Base-by-base conservation (phyloP, 768 basidiomycete species). In the Suillus decipiens region DNA sequence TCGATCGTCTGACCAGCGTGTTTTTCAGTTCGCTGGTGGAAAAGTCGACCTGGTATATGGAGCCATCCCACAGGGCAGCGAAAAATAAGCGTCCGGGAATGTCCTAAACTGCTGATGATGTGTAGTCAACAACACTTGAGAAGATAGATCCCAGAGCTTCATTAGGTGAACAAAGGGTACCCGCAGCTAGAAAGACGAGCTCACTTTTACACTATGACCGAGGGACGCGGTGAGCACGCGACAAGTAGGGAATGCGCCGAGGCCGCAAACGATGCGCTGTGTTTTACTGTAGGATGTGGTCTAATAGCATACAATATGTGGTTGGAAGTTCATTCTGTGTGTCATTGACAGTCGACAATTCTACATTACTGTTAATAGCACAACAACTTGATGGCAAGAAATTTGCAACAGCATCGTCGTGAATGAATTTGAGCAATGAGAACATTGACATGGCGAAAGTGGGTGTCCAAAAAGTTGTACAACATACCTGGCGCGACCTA, bases 401-500 rank as follows among this genome's bases (percentile, higher is more conserved):
- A 56, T 63, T 60, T 28, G 67, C 67, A 59, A 81, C 81, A 76
- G 68, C 84, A 39, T 91, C 91, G 70, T 97, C 95, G 22, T 81
- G 80, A 10, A 93, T 91, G 73, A 98, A 99, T 48, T 84, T n/a
- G n/a, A n/a, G n/a, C n/a, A n/a, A n/a, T 86, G 2, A 99, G 76
- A 9, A 90, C 88, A 64, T 86, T 91, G 59, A 98, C 84, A 72
- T 88, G 83, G 63, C 96, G 91, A 78, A 99, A 99, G 75, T 99
- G 96, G 19, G 96, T 95, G 64, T 98, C 96, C 87, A 95, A 95
- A 0, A 91, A 85, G 68, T 90, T 87, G 79, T 88, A 94, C 53
- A 98, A 79, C 59, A 95, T 88, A n/a, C 96, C 96, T n/a, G 96
- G 96, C 11, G 90, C 82, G 67, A 94, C 81, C 95, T 97, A 77